Evolutionary conservation across 176 grass and related monocot genomes (phyloP), one percentile per base, ranked within the genome.

Genomic region (Secale cereale): DNA sequence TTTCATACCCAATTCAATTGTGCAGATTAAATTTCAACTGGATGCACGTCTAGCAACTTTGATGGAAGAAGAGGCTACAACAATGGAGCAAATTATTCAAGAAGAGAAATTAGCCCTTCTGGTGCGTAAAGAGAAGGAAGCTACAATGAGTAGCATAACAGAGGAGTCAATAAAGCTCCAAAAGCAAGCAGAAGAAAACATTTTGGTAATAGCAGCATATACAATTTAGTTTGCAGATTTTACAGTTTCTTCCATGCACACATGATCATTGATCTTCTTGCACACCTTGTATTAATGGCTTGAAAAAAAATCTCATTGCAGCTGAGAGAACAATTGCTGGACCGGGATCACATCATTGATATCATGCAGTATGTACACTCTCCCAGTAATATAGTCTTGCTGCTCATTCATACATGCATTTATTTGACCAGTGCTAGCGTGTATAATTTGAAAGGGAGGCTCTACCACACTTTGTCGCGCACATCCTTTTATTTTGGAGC

Each of bases 191-290:
- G 83, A 87, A 66, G 86, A 71, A 62, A 95, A 91, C 73, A 83
- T 77, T 85, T 90, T 85, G 90, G 93, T 95, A 85, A 92, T 84
- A 45, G 40, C n/a, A n/a, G 54, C 9, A 69, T n/a, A n/a, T n/a
- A n/a, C 65, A 76, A 74, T 46, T 23, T 77, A 52, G 31, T 65
- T 11, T 60, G 33, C 30, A 61, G 31, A 82, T 73, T 7, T 43
- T 82, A 4, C 29, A 12, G 7, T 68, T 82, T 69, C 79, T 46
- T 46, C 3, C 52, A 62, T 33, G 61, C 17, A 62, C 37, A 33
- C 62, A 25, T 14, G 74, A 39, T 37, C 10, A 1, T 37, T 66
- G 26, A 12, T 85, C 59, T 84, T 76, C 22, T 77, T 46, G 8
- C 39, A 41, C 60, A 30, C 5, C 60, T 70, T 86, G 15, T 17